Percentiles rank a stretch among this genome's conserved stretches.
Conservation (phyloP, 129 eudicot genomes). For the Chrysanthemum seticuspe region DNA sequence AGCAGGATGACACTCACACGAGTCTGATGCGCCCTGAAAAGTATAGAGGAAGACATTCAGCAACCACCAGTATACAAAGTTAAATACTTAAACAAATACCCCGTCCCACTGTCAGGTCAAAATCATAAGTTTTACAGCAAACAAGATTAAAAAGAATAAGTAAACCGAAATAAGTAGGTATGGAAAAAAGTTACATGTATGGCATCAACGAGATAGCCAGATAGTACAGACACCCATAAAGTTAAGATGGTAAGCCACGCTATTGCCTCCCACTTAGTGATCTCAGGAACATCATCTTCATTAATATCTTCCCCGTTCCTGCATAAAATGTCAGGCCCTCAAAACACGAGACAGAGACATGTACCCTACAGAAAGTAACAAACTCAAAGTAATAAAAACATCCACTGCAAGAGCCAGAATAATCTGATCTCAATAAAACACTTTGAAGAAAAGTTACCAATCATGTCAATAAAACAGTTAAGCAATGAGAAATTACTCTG, state of each 20-base stretch:
- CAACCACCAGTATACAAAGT: background rate
- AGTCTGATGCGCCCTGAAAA: conserved; percentile 13
- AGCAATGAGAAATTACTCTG: background rate
- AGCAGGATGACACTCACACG: conserved; percentile 9
- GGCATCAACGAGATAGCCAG: conserved; percentile 15
- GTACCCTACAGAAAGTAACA: background rate
- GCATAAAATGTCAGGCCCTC: conserved; percentile 4
- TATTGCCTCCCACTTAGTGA: conserved; percentile 7
- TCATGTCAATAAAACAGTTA: background rate
- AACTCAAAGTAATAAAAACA: background rate
- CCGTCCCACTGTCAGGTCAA: background rate
- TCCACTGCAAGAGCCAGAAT: background rate
- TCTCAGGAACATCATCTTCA: conserved; percentile 13
- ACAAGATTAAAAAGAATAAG: background rate
- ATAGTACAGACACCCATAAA: conserved; percentile 13
- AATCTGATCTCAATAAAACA: no score
- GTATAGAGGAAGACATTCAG: background rate
- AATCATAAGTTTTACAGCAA: background rate
- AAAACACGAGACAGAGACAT: background rate
- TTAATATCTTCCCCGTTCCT: conserved; percentile 6
- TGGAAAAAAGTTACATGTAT: background rate
- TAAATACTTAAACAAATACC: background rate
- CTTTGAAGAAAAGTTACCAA: background rate
- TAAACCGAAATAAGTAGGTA: background rate
- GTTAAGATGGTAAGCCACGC: conserved; percentile 4